Percentiles rank a stretch among this genome's conserved stretches.
phyloP scores from a whole-genome alignment of 176 grass and related monocot species.

The Zea mays region DNA sequence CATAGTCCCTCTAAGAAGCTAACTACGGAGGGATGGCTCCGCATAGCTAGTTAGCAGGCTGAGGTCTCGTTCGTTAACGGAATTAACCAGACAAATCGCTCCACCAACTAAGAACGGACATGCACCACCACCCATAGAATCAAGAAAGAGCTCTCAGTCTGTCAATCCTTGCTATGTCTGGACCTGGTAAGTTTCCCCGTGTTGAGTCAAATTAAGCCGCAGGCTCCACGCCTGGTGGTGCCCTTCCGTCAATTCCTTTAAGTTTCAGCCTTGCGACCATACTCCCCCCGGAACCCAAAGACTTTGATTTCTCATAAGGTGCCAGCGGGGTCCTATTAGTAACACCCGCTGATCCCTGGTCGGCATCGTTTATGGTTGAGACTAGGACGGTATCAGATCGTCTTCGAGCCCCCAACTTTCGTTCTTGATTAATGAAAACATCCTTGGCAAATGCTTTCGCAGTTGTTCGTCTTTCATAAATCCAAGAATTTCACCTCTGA shows the following conservation, averaged over 20 bases:
- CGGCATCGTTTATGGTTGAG: conserved; percentile 77
- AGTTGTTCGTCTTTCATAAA: conserved; percentile 83
- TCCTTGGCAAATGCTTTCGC: conserved; percentile 73
- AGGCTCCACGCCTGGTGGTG: too few species aligned
- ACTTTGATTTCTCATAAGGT: conserved; percentile 94
- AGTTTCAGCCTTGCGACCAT: conserved; percentile 9
- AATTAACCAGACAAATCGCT: too few species aligned
- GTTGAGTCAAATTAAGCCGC: too few species aligned
- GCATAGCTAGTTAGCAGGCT: conserved; percentile 79
- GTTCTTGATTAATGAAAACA: conserved; percentile 79
- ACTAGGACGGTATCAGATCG: conserved; percentile 64
- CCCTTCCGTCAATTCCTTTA: too few species aligned
- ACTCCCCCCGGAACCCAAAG: conserved; percentile 69
- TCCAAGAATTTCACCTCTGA: conserved; percentile 80
- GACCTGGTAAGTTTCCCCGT: too few species aligned
- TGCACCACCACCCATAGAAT: too few species aligned
- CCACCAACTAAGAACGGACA: too few species aligned
- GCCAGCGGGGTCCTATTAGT: conserved; percentile 64
- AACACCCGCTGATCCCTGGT: conserved; percentile 70
- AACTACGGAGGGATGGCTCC: conserved; percentile 57
- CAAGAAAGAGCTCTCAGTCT: too few species aligned
- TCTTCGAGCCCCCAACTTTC: conserved; percentile 78
- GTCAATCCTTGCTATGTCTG: too few species aligned
- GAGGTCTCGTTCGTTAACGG: neutral
- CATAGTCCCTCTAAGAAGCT: conserved; percentile 85